A percentile compares a stretch with the other conserved stretches of the same genome.
Conservation (phyloP, 2,329 filamentous ascomycete species). For the Alternaria arborescens region DNA sequence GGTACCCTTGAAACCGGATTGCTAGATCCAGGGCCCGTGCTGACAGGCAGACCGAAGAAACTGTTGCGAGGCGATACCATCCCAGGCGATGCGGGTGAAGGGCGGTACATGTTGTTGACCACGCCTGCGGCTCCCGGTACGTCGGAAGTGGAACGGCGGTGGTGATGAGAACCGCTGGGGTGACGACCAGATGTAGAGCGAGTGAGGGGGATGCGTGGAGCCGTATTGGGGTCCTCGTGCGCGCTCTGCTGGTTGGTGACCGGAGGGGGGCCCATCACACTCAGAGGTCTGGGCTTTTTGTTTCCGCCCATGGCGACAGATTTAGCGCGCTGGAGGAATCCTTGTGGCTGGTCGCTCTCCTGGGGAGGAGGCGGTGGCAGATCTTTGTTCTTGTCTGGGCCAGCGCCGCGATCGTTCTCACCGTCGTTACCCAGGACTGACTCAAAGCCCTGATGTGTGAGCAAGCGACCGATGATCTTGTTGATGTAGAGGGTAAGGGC, state of each 20-base stretch:
- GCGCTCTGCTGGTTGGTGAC: constrained; percentile 41
- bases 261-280: constrained; percentile 40
- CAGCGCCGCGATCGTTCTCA: constrained; percentile 36
- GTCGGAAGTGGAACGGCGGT: constrained; percentile 57
- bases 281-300: constrained; percentile 56
- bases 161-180: constrained; percentile 49
- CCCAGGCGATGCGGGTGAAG: constrained; percentile 56
- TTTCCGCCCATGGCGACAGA: constrained; percentile 62
- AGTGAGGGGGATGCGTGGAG: constrained; percentile 77
- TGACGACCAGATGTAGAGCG: constrained; percentile 61
- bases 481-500: constrained; percentile 97
- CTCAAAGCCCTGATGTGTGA: constrained; percentile 95
- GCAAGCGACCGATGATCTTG: constrained; percentile 94
- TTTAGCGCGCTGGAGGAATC: constrained; percentile 66
- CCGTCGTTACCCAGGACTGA: constrained; percentile 84
- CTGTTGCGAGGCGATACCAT: constrained; percentile 49
- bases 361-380: constrained; percentile 76
- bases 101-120: constrained; percentile 89
- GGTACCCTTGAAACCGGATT: constrained; percentile 52
- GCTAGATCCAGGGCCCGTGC: constrained; percentile 49
- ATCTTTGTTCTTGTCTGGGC: constrained; percentile 77
- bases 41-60: constrained; percentile 53
- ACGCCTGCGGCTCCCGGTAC: constrained; percentile 72
- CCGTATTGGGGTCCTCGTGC: constrained; percentile 72
- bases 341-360: constrained; percentile 56